Evolutionary conservation across 2,329 filamentous ascomycete genomes (phyloP), one percentile per base, ranked within the genome.

Genomic region (Periconia macrospinosa): DNA sequence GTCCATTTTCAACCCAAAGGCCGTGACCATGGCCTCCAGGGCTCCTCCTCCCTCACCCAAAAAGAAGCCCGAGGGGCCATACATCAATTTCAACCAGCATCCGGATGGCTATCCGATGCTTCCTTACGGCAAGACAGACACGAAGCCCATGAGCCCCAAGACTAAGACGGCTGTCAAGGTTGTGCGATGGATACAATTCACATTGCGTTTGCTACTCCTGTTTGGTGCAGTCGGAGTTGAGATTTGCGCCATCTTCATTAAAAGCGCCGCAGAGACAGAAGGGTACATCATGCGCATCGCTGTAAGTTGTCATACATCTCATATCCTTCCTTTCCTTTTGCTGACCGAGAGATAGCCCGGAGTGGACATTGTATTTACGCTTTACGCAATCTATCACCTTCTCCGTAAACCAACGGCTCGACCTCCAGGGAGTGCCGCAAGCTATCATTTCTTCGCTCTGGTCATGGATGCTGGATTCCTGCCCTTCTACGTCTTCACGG

Each of bases 371-470:
- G 64, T 90, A 5, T 86, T 92, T 69, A 86, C 84, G 15, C 66
- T 86, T 17, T 97, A 97, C 73, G 90, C 83, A 41, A 82, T 95
- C 55, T 94, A 90, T 66, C 92, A 97, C 71, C 84, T 95, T 40
- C 80, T 84, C 14, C 85, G 90, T 30, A 84, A 87, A 37, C 83
- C 90, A 1, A 85, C 85, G 45, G 83, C 81, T 43, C 86, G 92
- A 48, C 86, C 92, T 0, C 87, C 93, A 0, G 87, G 81, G 3
- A 96, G 91, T 19, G 90, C 91, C 17, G 87, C 91, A 14, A 93
- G 91, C 59, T 97, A 97, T 74, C 91, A 95, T 74, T 76, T 94
- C 53, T 97, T 97, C 71, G 86, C 92, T 2, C 81, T 84, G 11
- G 76, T 91, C 42, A 83, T 89, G 41, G 93, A 97, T 71, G 75